Base-by-base conservation (phyloP, 208 protist species). In the Tetramitus jugosus region DNA sequence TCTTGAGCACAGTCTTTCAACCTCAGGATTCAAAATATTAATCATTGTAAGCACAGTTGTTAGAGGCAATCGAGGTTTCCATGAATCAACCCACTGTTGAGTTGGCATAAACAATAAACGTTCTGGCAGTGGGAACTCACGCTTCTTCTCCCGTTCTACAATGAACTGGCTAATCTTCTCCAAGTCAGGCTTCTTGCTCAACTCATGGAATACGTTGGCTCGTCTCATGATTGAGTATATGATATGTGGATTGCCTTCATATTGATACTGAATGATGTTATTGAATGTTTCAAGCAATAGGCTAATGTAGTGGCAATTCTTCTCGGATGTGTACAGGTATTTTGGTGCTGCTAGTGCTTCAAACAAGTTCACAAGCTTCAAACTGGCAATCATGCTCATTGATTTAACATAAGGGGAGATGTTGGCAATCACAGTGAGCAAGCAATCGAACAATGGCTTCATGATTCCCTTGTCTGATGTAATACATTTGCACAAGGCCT, bases 221-320 rank as follows among this genome's bases (percentile, higher is more conserved):
- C 42, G 42, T 49, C 56, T 77, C 8, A 77, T 33, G 37, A 77
- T 77, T 1, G 56, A 42, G 29, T 68, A 67, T 31, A 77, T 49
- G 4, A 77, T 14, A 60, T 68, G 72, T 2, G 35, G n/a, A 60
- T 77, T 77, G 0, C 72, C 72, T 60, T 77, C 72, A 60, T 77
- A 77, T 64, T 77, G 72, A 33, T 77, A 77, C 49, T 77, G 72
- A 49, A 77, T 77, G 10, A 77, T 33, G 31, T 77, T 77, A 10
- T 77, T 77, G 31, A 77, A 67, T 14, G 60, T 14, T 60, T 77
- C 72, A n/a, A 77, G 8, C 39, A 77, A 60, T 17, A 68, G n/a
- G 20, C 7, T 0, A 13, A 77, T 40, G 14, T 43, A 77, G 43
- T 68, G 60, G 31, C 60, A 43, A 31, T 77, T 77, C 20, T n/a